Evolutionary conservation across 139 green algal genomes (phyloP), one percentile per base, ranked within the genome.

Genomic region (Limnomonas spitsbergensis): DNA sequence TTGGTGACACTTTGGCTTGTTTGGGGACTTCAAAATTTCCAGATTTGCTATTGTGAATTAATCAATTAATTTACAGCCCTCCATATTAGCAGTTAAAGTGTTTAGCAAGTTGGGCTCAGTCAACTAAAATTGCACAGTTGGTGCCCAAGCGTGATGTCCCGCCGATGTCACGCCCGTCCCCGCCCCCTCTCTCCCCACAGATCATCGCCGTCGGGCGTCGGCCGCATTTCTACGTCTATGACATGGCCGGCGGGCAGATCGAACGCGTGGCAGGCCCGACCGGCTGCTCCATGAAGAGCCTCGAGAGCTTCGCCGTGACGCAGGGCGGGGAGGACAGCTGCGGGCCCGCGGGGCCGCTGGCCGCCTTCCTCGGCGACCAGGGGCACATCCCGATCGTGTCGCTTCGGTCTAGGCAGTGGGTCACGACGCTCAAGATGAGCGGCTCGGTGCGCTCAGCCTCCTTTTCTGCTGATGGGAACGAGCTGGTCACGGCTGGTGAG

Each of bases 301-400:
- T 93, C 42, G 93, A 97, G 86, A 82, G 61, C 32, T 97, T 97
- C 85, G 87, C 83, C 0, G 87, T 88, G 53, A 82, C 35, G 4
- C 47, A 14, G 14, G 47, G 47, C 14, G 61, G 61, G 69, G 69
- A 76, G 34, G 34, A 20, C 37, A 54, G 35, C 35, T 72, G 66
- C 7, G 69, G 69, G 34, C 26, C 69, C 29, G 34, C 35, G 7
- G 36, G 52, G 35, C 78, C 86, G 24, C 79, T 92, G 67, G 69
- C 93, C 4, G 93, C 95, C 0, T 97, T 98, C 73, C 75, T 94
- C 7, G 95, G 93, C 32, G 89, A 92, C 7, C 82, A 94, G 90
- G 47, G 88, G 14, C 79, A 80, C 74, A 78, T 92, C 24, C 85
- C 84, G 14, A 89, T 98, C 26, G 82, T 98, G 24, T 95, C 89